Conservation (phyloP, 192 early-diverging fungal species). For the Backusella tuberculispora region DNA sequence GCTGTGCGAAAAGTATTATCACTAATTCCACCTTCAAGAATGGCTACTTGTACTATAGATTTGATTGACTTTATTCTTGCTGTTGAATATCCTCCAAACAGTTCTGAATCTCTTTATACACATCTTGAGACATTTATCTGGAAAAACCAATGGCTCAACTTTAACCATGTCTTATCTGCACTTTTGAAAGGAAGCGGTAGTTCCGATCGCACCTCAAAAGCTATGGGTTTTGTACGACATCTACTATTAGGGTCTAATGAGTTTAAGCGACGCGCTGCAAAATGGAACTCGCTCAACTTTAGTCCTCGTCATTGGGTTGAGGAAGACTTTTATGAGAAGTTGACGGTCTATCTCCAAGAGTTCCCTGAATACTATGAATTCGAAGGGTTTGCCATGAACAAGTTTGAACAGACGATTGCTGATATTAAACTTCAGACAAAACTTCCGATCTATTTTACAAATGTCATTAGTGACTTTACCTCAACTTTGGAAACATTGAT, state of each 20-base stretch:
- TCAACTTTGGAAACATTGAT: constrained; percentile 69
- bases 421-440: constrained; percentile 57
- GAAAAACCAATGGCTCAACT: constrained; percentile 67
- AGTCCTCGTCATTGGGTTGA: constrained; percentile 73
- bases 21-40: constrained; percentile 68
- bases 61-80: constrained; percentile 68
- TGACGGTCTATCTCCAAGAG: constrained; percentile 60
- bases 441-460: constrained; percentile 76
- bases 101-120: constrained; percentile 22
- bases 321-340: constrained; percentile 65
- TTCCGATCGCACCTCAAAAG: constrained; percentile 47
- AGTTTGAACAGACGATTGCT: constrained; percentile 49
- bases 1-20: constrained; percentile 69
- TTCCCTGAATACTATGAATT: constrained; percentile 80
- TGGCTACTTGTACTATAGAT: constrained; percentile 69
- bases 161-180: constrained; percentile 73
- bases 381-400: constrained; percentile 62
- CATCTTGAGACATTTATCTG: constrained; percentile 73
- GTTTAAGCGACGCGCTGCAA: constrained; percentile 56
- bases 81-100: constrained; percentile 34
- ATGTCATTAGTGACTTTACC: constrained; percentile 65
- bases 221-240: constrained; percentile 55
- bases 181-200: constrained; percentile 65
- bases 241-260: constrained; percentile 56
- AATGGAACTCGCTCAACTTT: constrained; percentile 69